phyloP scores from a whole-genome alignment of 345 rosid species.

The Isatis tinctoria region DNA sequence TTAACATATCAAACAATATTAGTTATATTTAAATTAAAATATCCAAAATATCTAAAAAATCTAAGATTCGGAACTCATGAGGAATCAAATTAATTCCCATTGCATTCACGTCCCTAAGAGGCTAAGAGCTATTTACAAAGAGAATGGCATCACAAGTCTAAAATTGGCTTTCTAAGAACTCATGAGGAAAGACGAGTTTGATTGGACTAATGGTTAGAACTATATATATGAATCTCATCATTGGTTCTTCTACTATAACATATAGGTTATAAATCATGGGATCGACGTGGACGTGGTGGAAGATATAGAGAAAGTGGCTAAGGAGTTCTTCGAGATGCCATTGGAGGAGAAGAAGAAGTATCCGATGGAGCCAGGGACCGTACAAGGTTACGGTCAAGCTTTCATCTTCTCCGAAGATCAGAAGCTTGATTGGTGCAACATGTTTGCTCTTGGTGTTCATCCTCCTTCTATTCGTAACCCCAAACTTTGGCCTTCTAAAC shows the following conservation, averaged over 20 bases:
- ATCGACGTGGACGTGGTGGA: conserved; percentile 54
- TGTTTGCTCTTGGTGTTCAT: conserved; percentile 89
- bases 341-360: conserved; percentile 77
- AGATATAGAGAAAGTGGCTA: conserved; percentile 62
- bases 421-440: conserved; percentile 97
- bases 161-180: too few relatives aligned
- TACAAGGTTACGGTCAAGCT: conserved; percentile 97
- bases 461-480: conserved; percentile 72
- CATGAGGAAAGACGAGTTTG: too few relatives aligned
- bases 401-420: conserved; percentile 91
- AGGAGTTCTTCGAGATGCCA: conserved; percentile 77
- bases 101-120: too few relatives aligned
- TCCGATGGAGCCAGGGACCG: conserved; percentile 86
- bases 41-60: too few relatives aligned
- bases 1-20: too few relatives aligned
- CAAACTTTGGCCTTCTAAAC: conserved; percentile 75
- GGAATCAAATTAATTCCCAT: too few relatives aligned
- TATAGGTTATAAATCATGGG: conserved; percentile 82
- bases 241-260: background rate
- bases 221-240: conserved; percentile 3
- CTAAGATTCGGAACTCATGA: too few relatives aligned
- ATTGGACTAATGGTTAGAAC: background rate
- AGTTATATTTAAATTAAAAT: too few relatives aligned
- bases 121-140: too few relatives aligned
- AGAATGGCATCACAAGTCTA: too few relatives aligned